Percentiles rank a stretch among this genome's conserved stretches.
Evolutionary conservation across 2,329 filamentous ascomycete genomes (phyloP).

Genomic region (Ustilaginoidea virens): DNA sequence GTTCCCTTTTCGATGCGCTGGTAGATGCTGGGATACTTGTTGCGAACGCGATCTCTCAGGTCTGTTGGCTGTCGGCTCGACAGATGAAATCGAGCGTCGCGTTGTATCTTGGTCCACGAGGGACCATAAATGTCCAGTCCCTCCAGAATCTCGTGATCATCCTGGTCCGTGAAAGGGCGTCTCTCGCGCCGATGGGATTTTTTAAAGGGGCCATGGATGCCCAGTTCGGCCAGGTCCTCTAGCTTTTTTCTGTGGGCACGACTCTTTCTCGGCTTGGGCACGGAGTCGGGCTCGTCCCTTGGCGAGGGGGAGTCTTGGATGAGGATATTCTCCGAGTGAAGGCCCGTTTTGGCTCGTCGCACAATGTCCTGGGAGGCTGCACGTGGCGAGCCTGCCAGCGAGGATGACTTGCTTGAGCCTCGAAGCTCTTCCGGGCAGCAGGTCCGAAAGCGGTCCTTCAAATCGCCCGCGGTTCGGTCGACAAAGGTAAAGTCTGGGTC

Average conservation of each 20-base stretch:
- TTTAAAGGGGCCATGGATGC: conserved; percentile 47
- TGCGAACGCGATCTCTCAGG: conserved; percentile 45
- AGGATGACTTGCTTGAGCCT: conserved; percentile 18
- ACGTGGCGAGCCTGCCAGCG: conserved; percentile 10
- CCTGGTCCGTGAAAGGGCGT: conserved; percentile 44
- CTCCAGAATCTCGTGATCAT: conserved; percentile 45
- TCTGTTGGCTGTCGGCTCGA: conserved; percentile 45
- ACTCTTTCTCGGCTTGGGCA: conserved; percentile 30
- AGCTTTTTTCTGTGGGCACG: conserved; percentile 39
- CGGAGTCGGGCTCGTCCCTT: conserved; percentile 19
- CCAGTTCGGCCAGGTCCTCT: conserved; percentile 39
- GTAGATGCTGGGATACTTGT: conserved; percentile 46
- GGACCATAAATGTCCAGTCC: conserved; percentile 45
- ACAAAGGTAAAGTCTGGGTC: conserved; percentile 46
- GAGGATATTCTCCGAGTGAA: conserved; percentile 41
- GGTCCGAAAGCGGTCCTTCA: conserved; percentile 52
- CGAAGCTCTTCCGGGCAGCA: conserved; percentile 48
- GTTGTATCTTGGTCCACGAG: conserved; percentile 50
- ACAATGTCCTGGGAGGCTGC: conserved; percentile 12
- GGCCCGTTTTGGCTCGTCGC: conserved; percentile 28
- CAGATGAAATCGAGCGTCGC: conserved; percentile 42
- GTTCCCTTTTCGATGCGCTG: conserved; percentile 38
- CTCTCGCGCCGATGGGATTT: conserved; percentile 45
- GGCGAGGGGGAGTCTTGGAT: conserved; percentile 22
- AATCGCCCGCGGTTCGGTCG: conserved; percentile 42